Percentiles rank a stretch among this genome's conserved stretches.
These are phyloP conservation scores for Umbelopsis sp. DNA, from an alignment of 192 early-diverging fungal species.

Conservation along the genomic window DNA sequence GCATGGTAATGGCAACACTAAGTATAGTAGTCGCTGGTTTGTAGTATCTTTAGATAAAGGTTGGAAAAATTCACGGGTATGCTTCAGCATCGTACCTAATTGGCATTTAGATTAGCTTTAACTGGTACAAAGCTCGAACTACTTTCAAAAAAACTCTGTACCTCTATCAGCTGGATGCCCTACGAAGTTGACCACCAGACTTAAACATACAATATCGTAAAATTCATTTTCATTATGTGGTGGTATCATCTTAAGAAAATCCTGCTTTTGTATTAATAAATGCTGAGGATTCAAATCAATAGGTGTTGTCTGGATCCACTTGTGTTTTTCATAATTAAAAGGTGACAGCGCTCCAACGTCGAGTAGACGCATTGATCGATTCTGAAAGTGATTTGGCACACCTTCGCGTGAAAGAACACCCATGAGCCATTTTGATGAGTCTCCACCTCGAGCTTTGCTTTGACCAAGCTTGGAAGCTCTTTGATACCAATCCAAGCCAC, in stretches of 20 bases:
- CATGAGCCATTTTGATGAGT: slow-evolving; percentile 83
- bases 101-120: neutral
- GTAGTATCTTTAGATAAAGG: neutral
- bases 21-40: slow-evolving; percentile 48
- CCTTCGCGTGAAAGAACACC: slow-evolving; percentile 46
- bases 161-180: slow-evolving; percentile 74
- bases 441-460: slow-evolving; percentile 79
- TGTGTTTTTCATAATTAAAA: slow-evolving; percentile 70
- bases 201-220: slow-evolving; percentile 82
- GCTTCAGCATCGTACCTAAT: slow-evolving; percentile 41
- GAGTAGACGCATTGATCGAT: slow-evolving; percentile 56
- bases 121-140: neutral
- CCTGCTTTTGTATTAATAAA: slow-evolving; percentile 70
- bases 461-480: slow-evolving; percentile 81
- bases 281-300: slow-evolving; percentile 92
- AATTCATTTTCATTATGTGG: slow-evolving; percentile 41
- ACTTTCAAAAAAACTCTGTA: slow-evolving; percentile 1
- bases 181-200: slow-evolving; percentile 90
- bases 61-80: slow-evolving; percentile 33
- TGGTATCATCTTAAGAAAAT: slow-evolving; percentile 76
- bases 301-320: slow-evolving; percentile 71
- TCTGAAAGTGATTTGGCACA: slow-evolving; percentile 5
- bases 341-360: slow-evolving; percentile 87
- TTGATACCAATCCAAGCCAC: slow-evolving; percentile 89
- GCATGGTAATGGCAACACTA: slow-evolving; percentile 85